These are phyloP conservation scores for Lophiostoma macrostomum DNA, from an alignment of 495 filamentous ascomycete species.

Conservation along the genomic window DNA sequence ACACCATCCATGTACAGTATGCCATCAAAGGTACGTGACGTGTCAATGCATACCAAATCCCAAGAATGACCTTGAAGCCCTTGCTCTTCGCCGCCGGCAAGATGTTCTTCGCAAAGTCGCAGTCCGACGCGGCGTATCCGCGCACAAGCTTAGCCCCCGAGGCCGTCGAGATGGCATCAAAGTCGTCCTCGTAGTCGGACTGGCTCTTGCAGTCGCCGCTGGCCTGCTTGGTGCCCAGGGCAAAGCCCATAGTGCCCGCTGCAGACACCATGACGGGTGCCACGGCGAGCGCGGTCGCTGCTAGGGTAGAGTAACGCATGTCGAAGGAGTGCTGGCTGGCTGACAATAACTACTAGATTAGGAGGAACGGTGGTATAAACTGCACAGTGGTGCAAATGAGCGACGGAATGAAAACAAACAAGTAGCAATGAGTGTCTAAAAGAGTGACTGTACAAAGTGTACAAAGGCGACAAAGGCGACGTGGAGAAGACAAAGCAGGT, in stretches of 20 bases:
- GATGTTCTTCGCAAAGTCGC: conserved; percentile 63
- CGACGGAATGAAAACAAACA: conserved; percentile 9
- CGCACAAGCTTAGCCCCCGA: conserved; percentile 57
- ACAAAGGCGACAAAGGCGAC: background rate
- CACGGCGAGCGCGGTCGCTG: conserved; percentile 40
- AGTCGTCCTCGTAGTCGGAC: conserved; percentile 66
- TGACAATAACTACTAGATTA: background rate
- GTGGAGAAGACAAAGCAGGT: conserved; percentile 7
- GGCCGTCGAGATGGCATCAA: conserved; percentile 52
- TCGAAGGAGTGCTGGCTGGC: conserved; percentile 1
- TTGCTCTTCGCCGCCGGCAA: conserved; percentile 69
- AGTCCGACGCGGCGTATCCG: conserved; percentile 67
- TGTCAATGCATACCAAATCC: conserved; percentile 83
- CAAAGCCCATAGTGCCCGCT: conserved; percentile 52
- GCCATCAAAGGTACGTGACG: too few relatives aligned
- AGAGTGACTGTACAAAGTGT: conserved; percentile 17
- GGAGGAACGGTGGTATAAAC: too few relatives aligned
- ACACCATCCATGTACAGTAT: too few relatives aligned
- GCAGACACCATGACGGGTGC: conserved; percentile 45
- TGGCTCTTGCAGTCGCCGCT: conserved; percentile 63
- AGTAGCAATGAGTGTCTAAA: background rate
- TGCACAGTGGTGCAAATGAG: too few relatives aligned
- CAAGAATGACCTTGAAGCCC: conserved; percentile 72
- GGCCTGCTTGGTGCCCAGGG: conserved; percentile 52
- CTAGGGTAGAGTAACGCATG: conserved; percentile 44